Percentiles rank a stretch among this genome's conserved stretches.
These are phyloP conservation scores for Capsicum baccatum DNA, from an alignment of 257 asterid species.

Conservation along the genomic window DNA sequence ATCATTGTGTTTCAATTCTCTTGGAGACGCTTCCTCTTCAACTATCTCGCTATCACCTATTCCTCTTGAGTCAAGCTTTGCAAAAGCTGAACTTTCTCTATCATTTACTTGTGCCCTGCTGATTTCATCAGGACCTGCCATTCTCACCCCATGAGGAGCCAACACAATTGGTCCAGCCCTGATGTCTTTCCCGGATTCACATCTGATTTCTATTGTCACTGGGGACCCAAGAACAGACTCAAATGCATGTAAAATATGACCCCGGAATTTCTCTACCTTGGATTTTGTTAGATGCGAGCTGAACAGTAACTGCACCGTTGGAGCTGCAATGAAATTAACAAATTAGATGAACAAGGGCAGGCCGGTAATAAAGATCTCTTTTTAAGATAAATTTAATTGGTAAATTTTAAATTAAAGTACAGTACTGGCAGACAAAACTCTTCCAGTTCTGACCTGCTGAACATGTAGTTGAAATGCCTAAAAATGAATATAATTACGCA, in stretches of 20 bases:
- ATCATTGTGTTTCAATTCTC: slow-evolving; percentile 29
- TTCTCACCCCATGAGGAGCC: slow-evolving; percentile 43
- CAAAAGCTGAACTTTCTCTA: slow-evolving; percentile 36
- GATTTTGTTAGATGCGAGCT: slow-evolving; percentile 71
- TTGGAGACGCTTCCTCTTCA: slow-evolving; percentile 58
- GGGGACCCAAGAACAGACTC: slow-evolving; percentile 84
- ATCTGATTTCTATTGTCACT: slow-evolving; percentile 78
- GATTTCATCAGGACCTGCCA: slow-evolving; percentile 40
- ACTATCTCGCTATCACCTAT: slow-evolving; percentile 64
- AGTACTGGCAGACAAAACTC: not conserved
- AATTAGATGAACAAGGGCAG: not conserved
- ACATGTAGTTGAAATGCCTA: slow-evolving; percentile 24
- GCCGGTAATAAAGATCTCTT: not conserved
- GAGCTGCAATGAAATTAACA: slow-evolving; percentile 62
- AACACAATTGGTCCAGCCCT: slow-evolving; percentile 46
- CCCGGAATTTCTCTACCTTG: slow-evolving; percentile 73
- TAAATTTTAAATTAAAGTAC: not conserved
- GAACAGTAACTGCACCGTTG: slow-evolving; percentile 79
- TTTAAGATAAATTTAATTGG: not conserved
- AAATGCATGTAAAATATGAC: slow-evolving; percentile 81
- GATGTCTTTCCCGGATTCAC: slow-evolving; percentile 57
- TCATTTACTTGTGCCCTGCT: slow-evolving; percentile 38
- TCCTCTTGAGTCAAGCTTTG: slow-evolving; percentile 37
- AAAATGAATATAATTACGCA: not conserved
- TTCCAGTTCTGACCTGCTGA: slow-evolving; percentile 12